Evolutionary conservation across 192 early-diverging fungal genomes (phyloP).

Genomic region (Coemansia sp.): DNA sequence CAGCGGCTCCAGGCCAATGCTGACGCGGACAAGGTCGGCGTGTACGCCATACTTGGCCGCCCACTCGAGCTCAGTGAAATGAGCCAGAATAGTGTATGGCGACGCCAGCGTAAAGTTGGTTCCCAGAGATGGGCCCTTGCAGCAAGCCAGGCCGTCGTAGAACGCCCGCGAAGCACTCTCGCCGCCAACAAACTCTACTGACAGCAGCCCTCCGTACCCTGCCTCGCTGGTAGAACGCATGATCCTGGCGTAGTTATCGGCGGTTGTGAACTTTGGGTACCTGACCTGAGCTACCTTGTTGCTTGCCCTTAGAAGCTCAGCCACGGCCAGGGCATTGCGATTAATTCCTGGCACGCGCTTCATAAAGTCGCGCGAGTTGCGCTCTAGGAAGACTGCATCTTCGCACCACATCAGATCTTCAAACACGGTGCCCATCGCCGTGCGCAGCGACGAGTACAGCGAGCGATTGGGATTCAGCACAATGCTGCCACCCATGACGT

Average conservation of each 20-base stretch:
- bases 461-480: slow-evolving; percentile 72
- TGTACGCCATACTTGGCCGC: slow-evolving; percentile 79
- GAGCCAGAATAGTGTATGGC: slow-evolving; percentile 95
- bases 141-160: slow-evolving; percentile 79
- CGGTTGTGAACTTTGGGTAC: slow-evolving; percentile 84
- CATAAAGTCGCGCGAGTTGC: slow-evolving; percentile 89
- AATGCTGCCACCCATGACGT: slow-evolving; percentile 97
- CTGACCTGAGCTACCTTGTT: slow-evolving; percentile 72
- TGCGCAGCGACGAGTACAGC: slow-evolving; percentile 61
- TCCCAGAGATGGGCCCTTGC: slow-evolving; percentile 94
- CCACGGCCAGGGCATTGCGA: slow-evolving; percentile 76
- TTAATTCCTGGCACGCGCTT: slow-evolving; percentile 77
- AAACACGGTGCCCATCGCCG: slow-evolving; percentile 61
- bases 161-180: slow-evolving; percentile 63
- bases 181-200: slow-evolving; percentile 67
- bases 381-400: slow-evolving; percentile 94
- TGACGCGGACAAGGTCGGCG: slow-evolving; percentile 77
- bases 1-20: slow-evolving; percentile 84
- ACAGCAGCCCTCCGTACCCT: slow-evolving; percentile 91
- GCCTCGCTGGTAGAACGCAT: slow-evolving; percentile 56
- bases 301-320: slow-evolving; percentile 68
- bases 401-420: slow-evolving; percentile 89
- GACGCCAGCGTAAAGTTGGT: slow-evolving; percentile 96
- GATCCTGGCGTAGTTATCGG: slow-evolving; percentile 69
- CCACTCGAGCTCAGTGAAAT: slow-evolving; percentile 95